Evolutionary conservation across 106 monocot genomes (phyloP), one percentile per base, ranked within the genome.

Genomic region (Cymbidium sinense): DNA sequence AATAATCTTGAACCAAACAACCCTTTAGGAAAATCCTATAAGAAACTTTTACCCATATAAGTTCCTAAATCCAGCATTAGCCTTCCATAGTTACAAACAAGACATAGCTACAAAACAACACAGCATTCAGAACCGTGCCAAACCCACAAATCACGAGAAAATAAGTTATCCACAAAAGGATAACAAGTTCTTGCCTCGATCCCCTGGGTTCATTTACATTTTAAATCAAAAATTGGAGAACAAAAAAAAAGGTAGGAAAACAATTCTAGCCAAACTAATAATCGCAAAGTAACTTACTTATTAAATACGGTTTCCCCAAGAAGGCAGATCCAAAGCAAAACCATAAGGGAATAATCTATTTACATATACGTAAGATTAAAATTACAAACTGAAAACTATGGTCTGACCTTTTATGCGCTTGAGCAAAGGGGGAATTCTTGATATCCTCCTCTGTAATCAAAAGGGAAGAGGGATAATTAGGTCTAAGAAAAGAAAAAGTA

Each of bases 401-500:
- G 9, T 7, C 44, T 44, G 44, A 85, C 90, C 88, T 81, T 50
- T 82, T 86, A 85, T 84, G 89, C 77, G 86, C 88, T 85, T 92
- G 95, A 29, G 85, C 86, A 80, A 84, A 95, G n/a, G 72, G 75
- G 5, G 95, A 95, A 81, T 92, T 95, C 85, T 95, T 90, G 44
- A 79, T 85, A 62, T 95, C 92, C 83, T 92, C 95, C 81, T 95
- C 95, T 89, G 91, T 77, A 79, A 72, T 30, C 67, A 27, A 43
- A 73, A 61, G 31, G 17, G 21, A 36, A 20, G 0, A 65, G 34
- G 34, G 47, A 25, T 25, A 62, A 80, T 27, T 7, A 82, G 17
- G 54, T 36, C 31, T 31, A 27, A 10, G 23, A 17, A 31, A 2
- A 18, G 7, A 28, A 76, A 55, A 74, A 37, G 20, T n/a, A 31